These are phyloP conservation scores for Lithohypha guttulata DNA, from an alignment of 2,329 filamentous ascomycete genomes.

Conservation along the genomic window DNA sequence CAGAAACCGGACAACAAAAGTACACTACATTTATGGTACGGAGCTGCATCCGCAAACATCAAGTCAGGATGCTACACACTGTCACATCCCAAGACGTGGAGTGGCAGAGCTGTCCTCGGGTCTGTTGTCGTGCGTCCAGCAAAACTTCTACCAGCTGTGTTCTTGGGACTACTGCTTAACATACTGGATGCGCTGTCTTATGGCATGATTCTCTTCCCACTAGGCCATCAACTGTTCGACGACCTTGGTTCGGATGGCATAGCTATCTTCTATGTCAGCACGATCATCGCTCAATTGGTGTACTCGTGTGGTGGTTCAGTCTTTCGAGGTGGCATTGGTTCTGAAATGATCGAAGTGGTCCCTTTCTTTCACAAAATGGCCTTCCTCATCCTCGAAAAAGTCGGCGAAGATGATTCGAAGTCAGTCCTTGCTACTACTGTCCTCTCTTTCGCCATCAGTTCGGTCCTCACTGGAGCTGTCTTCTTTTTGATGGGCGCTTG, in stretches of 20 bases:
- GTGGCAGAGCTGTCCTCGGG: constrained; percentile 54
- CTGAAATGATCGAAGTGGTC: constrained; percentile 96
- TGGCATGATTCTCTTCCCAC: constrained; percentile 89
- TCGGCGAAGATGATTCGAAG: constrained; percentile 71
- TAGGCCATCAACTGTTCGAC: constrained; percentile 76
- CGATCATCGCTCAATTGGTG: constrained; percentile 82
- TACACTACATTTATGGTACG: background rate
- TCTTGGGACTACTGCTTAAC: constrained; percentile 81
- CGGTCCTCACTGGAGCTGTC: constrained; percentile 77
- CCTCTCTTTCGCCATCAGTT: constrained; percentile 78
- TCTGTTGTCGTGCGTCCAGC: constrained; percentile 55
- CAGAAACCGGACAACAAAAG: constrained; percentile 13
- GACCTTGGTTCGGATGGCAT: constrained; percentile 85
- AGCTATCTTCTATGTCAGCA: constrained; percentile 97
- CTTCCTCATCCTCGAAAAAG: constrained; percentile 64
- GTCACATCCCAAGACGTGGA: constrained; percentile 60
- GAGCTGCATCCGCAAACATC: constrained; percentile 4
- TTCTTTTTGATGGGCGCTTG: constrained; percentile 87
- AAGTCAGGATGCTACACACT: constrained; percentile 22
- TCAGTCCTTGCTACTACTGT: constrained; percentile 92
- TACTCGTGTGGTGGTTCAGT: constrained; percentile 77
- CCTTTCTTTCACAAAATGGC: constrained; percentile 99
- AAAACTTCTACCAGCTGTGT: constrained; percentile 69
- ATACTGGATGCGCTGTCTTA: constrained; percentile 92
- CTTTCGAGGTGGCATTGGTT: constrained; percentile 84